Evolutionary conservation across 345 rosid species (phyloP), one percentile per base, ranked within the genome.

Genomic region (Streptanthus diversifolius): DNA sequence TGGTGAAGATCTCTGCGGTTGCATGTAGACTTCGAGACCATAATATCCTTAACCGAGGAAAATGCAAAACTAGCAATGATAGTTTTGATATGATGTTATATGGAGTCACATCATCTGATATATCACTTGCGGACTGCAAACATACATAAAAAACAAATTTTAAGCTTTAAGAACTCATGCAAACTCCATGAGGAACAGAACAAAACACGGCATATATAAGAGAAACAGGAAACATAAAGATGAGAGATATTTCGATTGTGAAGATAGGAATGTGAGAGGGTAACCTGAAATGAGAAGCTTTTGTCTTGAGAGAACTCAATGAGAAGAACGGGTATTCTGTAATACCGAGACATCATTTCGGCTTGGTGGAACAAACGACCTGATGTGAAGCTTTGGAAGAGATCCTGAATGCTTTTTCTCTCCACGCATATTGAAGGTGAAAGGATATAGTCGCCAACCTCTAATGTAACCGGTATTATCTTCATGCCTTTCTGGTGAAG

Each of bases 11-110:
- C 72, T 95, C 98, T 14, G 95, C 96, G 39, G 98, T 95, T 21
- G 99, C 96, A 80, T 90, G 90, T 66, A 95, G 83, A 79, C 99
- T 88, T 45, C 98, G 92, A 68, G 99, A 95, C 99, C 98, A 91
- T 79, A 95, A 75, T 69, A 91, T 83, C 55, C 99, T 82, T 78
- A 95, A 62, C 68, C 98, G 88, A 27, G 99, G 98, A 66, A 95
- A 91, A 81, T 91, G 99, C 32, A 95, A 76, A 75, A 79, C 95
- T 43, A 95, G 92, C 79, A 95, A 80, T 36, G 99, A 91, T 39
- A 95, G 81, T 88, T 95, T 95, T 15, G 99, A 95, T 83, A 95
- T 88, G 64, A 95, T 84, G 77, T 76, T 95, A 63, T 83, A 81
- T 68, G 96, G 98, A n/a, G 95, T 86, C 35, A 95, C 97, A 78